Evolutionary conservation across 371 early-diverging fungal species (phyloP), one percentile per base, ranked within the genome.

Genomic region (Saksenaea oblongispora): DNA sequence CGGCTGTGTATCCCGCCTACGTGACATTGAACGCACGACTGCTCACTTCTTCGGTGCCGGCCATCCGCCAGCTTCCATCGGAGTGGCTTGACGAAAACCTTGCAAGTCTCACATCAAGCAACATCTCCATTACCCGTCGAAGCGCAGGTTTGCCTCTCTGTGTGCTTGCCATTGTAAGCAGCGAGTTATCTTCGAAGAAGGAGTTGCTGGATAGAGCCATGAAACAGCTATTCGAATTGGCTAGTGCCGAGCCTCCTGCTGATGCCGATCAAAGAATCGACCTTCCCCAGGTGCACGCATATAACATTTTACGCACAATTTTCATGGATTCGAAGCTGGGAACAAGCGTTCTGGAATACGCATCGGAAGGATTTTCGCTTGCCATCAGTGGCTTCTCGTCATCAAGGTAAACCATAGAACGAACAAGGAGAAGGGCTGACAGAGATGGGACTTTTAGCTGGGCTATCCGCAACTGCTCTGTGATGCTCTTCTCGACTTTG

Each of bases 401-500:
- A n/a, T 76, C 76, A 22, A 80, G 80, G 82, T 80, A 79, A 18
- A 8, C 36, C 1, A 15, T n/a, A 53, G 5, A 42, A 17, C 34
- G 17, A 63, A 26, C 35, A 39, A 17, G 11, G 22, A 22, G 28
- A 22, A 51, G 3, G 47, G 56, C 37, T n/a, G 22, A 36, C 61
- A 39, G 13, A 13, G 31, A 31, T 31, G n/a, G n/a, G n/a, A n/a
- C n/a, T n/a, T n/a, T 24, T 67, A 87, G 88, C 51, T 96, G 96
- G 92, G 95, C 96, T 15, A 89, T 98, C 42, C 90, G 97, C 41
- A 98, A 98, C 72, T 92, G 93, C 56, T 90, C 93, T n/a, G 91
- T 95, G 11, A 93, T 98, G 92, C 69, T 98, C 59, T 97, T 93
- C 72, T 89, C 96, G 5, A 85, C 95, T 0, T 69, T 96, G 51